Evolutionary conservation across 768 basidiomycete genomes (phyloP).

Genomic region (Tylopilus plumbeoviolaceoides): DNA sequence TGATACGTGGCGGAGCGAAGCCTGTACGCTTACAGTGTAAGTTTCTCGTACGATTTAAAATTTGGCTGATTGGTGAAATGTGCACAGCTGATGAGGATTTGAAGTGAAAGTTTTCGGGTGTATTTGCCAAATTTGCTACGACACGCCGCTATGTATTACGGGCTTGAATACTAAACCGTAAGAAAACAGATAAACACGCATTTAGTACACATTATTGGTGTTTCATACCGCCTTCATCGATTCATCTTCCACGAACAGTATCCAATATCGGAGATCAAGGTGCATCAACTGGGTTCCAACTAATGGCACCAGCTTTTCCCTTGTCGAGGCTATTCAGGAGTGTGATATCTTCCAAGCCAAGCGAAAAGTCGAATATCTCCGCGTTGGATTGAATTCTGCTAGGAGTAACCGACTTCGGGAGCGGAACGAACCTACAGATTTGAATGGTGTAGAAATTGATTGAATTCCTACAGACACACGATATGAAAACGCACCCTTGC

Average conservation of each 20-base stretch:
- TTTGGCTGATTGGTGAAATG: neutral
- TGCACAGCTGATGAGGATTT: neutral
- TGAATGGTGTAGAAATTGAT: neutral
- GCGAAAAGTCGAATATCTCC: constrained; percentile 70
- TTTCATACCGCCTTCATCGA: neutral
- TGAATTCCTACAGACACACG: neutral
- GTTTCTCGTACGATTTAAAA: no score
- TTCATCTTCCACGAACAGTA: neutral
- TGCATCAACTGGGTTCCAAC: constrained; percentile 79
- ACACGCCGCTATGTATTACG: neutral
- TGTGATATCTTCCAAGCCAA: constrained; percentile 60
- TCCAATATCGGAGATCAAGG: constrained; percentile 23
- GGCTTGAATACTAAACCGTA: no score
- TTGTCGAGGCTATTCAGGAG: constrained; percentile 65
- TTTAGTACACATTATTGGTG: neutral
- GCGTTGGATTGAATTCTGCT: constrained; percentile 70
- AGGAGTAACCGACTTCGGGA: constrained; percentile 77
- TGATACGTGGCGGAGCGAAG: neutral
- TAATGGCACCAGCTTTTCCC: constrained; percentile 68
- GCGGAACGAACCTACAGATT: constrained; percentile 61
- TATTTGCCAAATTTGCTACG: neutral
- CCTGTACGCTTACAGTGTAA: neutral
- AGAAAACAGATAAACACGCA: neutral
- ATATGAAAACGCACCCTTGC: constrained; percentile 49
- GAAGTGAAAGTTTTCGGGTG: no score